phyloP scores from a whole-genome alignment of 2,329 filamentous ascomycete genomes.

The Scleromitrula shiraiana region DNA sequence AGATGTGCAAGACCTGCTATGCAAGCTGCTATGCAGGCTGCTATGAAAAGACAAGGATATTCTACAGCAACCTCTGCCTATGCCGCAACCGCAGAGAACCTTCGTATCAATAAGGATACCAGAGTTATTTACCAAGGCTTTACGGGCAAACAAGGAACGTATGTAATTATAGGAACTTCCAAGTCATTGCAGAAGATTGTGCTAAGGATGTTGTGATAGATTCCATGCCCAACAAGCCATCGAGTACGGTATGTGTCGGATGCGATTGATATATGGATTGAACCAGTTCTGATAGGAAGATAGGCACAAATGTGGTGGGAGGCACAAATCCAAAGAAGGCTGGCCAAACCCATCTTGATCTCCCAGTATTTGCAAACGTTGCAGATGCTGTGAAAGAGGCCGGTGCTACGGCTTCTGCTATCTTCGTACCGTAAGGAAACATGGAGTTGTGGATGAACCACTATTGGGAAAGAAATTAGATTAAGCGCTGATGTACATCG shows the following conservation, averaged over 20 bases:
- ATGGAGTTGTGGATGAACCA: slow-evolving; percentile 4
- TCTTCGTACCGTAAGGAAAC: slow-evolving; percentile 77
- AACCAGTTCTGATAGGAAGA: slow-evolving; percentile 24
- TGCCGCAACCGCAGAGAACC: slow-evolving; percentile 68
- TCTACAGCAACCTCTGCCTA: slow-evolving; percentile 64
- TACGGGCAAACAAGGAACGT: slow-evolving; percentile 95
- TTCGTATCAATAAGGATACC: slow-evolving; percentile 87
- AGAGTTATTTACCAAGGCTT: slow-evolving; percentile 97
- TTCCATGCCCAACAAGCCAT: slow-evolving; percentile 98
- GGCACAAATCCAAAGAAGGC: slow-evolving; percentile 99
- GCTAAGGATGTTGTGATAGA: slow-evolving; percentile 42
- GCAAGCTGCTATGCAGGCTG: slow-evolving; percentile 57
- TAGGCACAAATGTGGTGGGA: slow-evolving; percentile 94
- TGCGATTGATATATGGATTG: slow-evolving; percentile 8
- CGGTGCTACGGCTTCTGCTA: slow-evolving; percentile 82
- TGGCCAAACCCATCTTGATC: slow-evolving; percentile 78
- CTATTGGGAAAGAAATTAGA: not conserved
- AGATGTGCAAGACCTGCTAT: slow-evolving; percentile 63
- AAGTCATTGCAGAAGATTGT: slow-evolving; percentile 4
- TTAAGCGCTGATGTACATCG: slow-evolving; percentile 26
- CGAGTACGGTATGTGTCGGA: slow-evolving; percentile 70
- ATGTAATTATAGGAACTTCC: slow-evolving; percentile 35
- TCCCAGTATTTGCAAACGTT: slow-evolving; percentile 89
- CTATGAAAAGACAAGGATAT: slow-evolving; percentile 67
- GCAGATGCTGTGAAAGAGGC: slow-evolving; percentile 82